Evolutionary conservation across 768 basidiomycete genomes (phyloP), one percentile per base, ranked within the genome.

Genomic region (Sutorius australiensis): DNA sequence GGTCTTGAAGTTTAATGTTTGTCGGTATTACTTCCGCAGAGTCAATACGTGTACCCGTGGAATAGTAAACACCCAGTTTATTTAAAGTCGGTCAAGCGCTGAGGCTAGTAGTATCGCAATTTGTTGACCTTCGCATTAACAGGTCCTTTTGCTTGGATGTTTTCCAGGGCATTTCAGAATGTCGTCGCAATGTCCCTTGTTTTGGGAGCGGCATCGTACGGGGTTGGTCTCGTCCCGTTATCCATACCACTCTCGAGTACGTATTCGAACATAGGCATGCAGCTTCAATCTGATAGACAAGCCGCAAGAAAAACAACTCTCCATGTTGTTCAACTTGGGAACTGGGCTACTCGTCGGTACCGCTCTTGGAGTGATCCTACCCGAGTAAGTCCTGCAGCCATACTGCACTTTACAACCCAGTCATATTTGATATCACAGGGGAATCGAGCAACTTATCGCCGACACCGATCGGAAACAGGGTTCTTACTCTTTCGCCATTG

Each of bases 281-380:
- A 17, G 19, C 34, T 17, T 16, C 33, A 14, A 34, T 37, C 50
- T 60, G 34, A 58, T 48, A 74, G 34, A 72, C 73, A n/a, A 17
- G 73, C 59, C 58, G 73, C 37, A 73, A 78, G 54, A 69, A 75
- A 69, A 72, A 77, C 58, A 73, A 71, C 59, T 79, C 40, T 74
- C 74, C 19, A 60, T 69, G 38, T 66, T 86, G 31, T 79, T 77
- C 8, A 79, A 80, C 39, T 66, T 92, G 14, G 88, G 91, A 11
- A 88, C 88, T 8, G 95, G 95, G 11, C 73, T 98, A 11, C 77
- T 98, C 16, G 78, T 97, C 13, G 95, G 95, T 4, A 87, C 95
- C 3, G 92, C 92, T 0, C 72, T 98, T 57, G 91, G 91, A 12
- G 83, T 98, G 24, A 92, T 98, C 57, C 86, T 98, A 48, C 95